Base-by-base conservation (phyloP, 257 asterid genomes). In the Hygrophila difformis region DNA sequence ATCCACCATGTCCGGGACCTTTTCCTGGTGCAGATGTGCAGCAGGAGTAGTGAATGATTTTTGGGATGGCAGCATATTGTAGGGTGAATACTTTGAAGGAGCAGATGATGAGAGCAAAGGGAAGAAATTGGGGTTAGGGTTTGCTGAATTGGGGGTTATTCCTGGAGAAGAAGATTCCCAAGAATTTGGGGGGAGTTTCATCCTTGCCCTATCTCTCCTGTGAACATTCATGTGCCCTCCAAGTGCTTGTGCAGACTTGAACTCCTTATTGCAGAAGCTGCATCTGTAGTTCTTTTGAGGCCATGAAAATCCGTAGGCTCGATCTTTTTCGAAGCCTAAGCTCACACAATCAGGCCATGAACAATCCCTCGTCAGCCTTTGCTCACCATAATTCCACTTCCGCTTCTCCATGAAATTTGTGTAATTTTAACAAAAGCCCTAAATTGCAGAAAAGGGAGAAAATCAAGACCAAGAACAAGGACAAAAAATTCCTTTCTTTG, bases 201-300 rank as follows among this genome's bases (percentile, higher is more conserved):
- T 40, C 34, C 83, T 70, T 4, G 87, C 93, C 55, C 84, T 64
- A 37, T 81, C 87, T 57, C 82, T 72, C 49, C 87, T 69, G 50
- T 81, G 93, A 24, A 81, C 77, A 47, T 81, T 81, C 92, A 80
- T 80, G 18, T 80, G 92, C 3, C 92, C 86, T 0, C 92, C 92
- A 47, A 80, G 92, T 17, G 93, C 93, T 49, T 81, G 93, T 9
- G 87, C 84, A 44, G 93, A 81, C 21, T 64, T 77, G 77, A 74
- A 81, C 66, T 77, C 93, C 49, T 72, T 77, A 66, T 68, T 79
- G 75, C 85, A 79, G 36, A 77, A 79, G 71, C 72, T 72, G 73
- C 84, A 79, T 2, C 37, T 59, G 64, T 75, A 78, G 70, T 57
- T 63, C 12, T 83, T 71, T 12, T 71, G 77, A 20, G 85, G 81